A percentile compares a stretch with the other conserved stretches of the same genome.
phyloP scores from a whole-genome alignment of 2,329 filamentous ascomycete genomes.

The Akanthomyces lecanii region DNA sequence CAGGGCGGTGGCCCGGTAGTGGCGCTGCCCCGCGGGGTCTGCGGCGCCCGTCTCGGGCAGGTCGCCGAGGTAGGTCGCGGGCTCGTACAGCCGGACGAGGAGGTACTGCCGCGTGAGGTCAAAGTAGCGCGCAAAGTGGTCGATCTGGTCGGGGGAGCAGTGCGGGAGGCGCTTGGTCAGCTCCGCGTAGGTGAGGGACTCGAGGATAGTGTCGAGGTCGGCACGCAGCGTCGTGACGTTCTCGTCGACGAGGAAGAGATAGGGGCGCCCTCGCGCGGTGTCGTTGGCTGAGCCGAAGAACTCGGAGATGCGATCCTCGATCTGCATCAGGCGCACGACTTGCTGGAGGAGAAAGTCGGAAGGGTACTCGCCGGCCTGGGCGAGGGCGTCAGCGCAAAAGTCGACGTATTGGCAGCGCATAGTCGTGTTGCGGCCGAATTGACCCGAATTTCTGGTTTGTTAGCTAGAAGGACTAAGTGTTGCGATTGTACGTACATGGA shows the following conservation, averaged over 20 bases:
- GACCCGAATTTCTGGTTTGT: slow-evolving; percentile 32
- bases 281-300: slow-evolving; percentile 30
- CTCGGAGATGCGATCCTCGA: slow-evolving; percentile 33
- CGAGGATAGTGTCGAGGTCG: slow-evolving; percentile 31
- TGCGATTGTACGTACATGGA: slow-evolving; percentile 31
- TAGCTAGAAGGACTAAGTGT: neutral
- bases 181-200: slow-evolving; percentile 27
- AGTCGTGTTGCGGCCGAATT: slow-evolving; percentile 32
- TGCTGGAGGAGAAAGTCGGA: slow-evolving; percentile 33
- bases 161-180: slow-evolving; percentile 14
- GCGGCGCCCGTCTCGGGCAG: slow-evolving; percentile 21
- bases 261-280: slow-evolving; percentile 25
- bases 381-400: slow-evolving; percentile 30
- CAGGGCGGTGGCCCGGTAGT: slow-evolving; percentile 31
- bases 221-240: slow-evolving; percentile 30
- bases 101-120: slow-evolving; percentile 33
- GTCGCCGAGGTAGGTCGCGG: slow-evolving; percentile 31
- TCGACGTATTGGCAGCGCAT: slow-evolving; percentile 32
- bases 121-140: slow-evolving; percentile 24
- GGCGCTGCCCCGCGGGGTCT: slow-evolving; percentile 22
- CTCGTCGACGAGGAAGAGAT: slow-evolving; percentile 31
- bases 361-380: slow-evolving; percentile 23
- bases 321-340: slow-evolving; percentile 32
- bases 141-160: slow-evolving; percentile 15
- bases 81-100: slow-evolving; percentile 36